Base-by-base conservation (phyloP, 768 basidiomycete genomes). In the Mycena belliarum region DNA sequence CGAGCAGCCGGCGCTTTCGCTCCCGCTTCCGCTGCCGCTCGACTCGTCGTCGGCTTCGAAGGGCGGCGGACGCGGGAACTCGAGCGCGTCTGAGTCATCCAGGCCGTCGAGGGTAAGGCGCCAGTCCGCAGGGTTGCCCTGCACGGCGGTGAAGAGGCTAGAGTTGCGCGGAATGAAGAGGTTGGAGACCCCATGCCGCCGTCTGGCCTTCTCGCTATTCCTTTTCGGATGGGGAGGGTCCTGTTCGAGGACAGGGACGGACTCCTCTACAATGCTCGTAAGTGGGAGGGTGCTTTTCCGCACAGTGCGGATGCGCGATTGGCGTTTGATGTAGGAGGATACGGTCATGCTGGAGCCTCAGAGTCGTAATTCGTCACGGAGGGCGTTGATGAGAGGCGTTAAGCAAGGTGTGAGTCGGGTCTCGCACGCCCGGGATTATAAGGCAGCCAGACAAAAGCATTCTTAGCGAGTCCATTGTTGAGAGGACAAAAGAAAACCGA, bases 121-220 rank as follows among this genome's bases (percentile, higher is more conserved):
- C 37, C 37, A 38, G 18, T n/a, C 18, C 3, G 16, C 37, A n/a
- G 37, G 37, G 37, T 38, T n/a, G 37, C 44, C 44, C 44, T 45
- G 44, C 18, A 45, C 44, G 44, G 44, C 44, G 44, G 44, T 45
- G 44, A 45, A 45, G 26, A 45, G 44, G 18, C 5, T 7, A 2
- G 26, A 29, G 26, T 6, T 14, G 44, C 44, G 47, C 14, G 55
- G 47, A 42, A 61, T 56, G 25, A 21, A 28, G 16, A 61, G 60
- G 42, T 61, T 55, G 3, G 60, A 61, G 37, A 61, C 51, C 18
- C 60, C 60, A 14, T 49, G 60, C 4, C 60, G 44, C 28, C 60
- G 49, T 20, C 51, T 44, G 2, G 60, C 55, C 33, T 61, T 61
- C 33, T 47, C 32, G 37, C 52, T 55, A 28, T 45, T 45, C 7